Evolutionary conservation across 495 filamentous ascomycete species (phyloP).

Genomic region (Aspergillus nidulans): DNA sequence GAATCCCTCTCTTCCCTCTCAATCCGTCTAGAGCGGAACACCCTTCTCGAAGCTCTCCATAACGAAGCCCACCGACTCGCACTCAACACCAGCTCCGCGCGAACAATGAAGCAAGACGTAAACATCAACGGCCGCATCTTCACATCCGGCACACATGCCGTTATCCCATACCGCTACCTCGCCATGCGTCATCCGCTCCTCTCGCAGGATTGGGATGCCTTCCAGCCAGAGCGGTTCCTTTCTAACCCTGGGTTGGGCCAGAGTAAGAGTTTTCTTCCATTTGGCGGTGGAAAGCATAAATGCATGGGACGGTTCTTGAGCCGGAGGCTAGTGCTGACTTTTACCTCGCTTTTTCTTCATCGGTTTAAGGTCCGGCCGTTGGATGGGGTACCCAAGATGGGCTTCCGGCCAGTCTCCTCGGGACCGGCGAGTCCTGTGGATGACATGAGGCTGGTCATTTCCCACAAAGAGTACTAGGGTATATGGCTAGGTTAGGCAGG

Average conservation of each 20-base stretch:
- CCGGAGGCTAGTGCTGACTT: not conserved
- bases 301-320: slow-evolving; percentile 1
- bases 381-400: not conserved
- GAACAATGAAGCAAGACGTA: not conserved
- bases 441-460: not conserved
- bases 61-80: slow-evolving; percentile 3
- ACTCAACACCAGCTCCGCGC: slow-evolving; percentile 1
- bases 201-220: not conserved
- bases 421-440: not conserved
- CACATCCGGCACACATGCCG: not conserved
- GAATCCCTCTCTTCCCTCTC: slow-evolving; percentile 1
- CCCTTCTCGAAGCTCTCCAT: not conserved
- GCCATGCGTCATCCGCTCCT: slow-evolving; percentile 5
- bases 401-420: not conserved
- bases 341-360: not conserved
- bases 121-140: slow-evolving; percentile 1
- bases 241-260: not conserved
- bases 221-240: slow-evolving; percentile 3
- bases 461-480: too few relatives aligned
- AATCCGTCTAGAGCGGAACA: not conserved
- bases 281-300: slow-evolving; percentile 1
- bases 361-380: not conserved
- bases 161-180: slow-evolving; percentile 1
- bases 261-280: slow-evolving; percentile 3
- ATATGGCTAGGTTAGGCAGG: too few relatives aligned